Conservation (phyloP, 169 alveolate genomes). For the Cryptosporidium ubiquitum region DNA sequence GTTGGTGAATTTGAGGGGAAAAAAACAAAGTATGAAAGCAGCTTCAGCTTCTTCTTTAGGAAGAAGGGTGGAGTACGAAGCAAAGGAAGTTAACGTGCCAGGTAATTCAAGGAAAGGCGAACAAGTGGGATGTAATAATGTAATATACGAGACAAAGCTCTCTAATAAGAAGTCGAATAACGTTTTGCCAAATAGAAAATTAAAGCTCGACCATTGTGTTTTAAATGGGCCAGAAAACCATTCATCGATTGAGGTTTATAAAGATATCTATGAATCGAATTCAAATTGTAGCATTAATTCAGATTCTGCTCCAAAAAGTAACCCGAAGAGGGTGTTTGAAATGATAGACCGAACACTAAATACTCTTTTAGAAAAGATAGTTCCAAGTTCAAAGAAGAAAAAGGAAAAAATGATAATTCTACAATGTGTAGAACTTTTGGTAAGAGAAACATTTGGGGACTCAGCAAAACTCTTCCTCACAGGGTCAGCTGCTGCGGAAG, state of each 20-base stretch:
- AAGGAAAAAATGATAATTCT: conserved; percentile 47
- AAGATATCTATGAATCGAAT: conserved; percentile 12
- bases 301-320: conserved; percentile 21
- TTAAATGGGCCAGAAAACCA: not conserved
- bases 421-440: conserved; percentile 66
- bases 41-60: conserved; percentile 39
- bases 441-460: conserved; percentile 77
- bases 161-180: conserved; percentile 9
- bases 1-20: conserved; percentile 8
- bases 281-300: conserved; percentile 18
- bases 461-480: conserved; percentile 78
- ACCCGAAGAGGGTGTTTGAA: conserved; percentile 66
- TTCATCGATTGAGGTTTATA: conserved; percentile 24
- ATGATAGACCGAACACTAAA: conserved; percentile 44
- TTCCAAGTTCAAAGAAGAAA: conserved; percentile 57
- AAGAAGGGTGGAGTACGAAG: conserved; percentile 31
- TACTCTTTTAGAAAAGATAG: conserved; percentile 45
- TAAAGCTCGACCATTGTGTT: conserved; percentile 11
- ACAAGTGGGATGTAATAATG: not conserved
- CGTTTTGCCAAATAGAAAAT: not conserved
- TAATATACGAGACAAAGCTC: conserved; percentile 40
- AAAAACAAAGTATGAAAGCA: conserved; percentile 19
- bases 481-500: conserved; percentile 86
- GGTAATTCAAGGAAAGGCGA: conserved; percentile 25
- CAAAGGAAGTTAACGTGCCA: conserved; percentile 14